Evolutionary conservation across 331 rosid genomes (phyloP).

Genomic region (Malus hybrid): DNA sequence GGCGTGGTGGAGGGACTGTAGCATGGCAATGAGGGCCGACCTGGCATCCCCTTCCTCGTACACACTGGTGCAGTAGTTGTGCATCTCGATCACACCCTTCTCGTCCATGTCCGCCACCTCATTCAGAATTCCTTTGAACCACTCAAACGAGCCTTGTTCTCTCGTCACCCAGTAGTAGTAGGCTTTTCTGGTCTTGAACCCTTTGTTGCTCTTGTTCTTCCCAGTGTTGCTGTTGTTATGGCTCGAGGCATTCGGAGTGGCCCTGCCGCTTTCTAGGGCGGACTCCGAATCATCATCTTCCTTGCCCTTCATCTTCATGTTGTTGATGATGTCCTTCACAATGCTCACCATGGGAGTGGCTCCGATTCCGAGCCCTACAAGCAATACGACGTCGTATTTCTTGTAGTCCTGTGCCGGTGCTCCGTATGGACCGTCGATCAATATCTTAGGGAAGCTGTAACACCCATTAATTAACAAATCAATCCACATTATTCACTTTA

Average conservation of each 20-base stretch:
- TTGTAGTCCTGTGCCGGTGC: conserved; percentile 50
- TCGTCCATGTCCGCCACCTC: conserved; percentile 80
- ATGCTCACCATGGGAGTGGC: conserved; percentile 95
- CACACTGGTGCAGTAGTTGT: conserved; percentile 84
- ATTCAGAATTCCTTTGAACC: conserved; percentile 81
- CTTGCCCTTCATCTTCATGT: conserved; percentile 21
- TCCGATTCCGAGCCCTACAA: conserved; percentile 85
- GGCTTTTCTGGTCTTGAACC: conserved; percentile 49
- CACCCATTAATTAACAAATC: background rate
- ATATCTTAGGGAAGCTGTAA: conserved; percentile 36
- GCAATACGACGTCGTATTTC: conserved; percentile 74
- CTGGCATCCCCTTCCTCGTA: conserved; percentile 94
- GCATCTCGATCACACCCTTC: conserved; percentile 53
- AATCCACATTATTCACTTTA: background rate
- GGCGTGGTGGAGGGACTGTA: conserved; percentile 78
- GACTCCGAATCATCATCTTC: conserved; percentile 7
- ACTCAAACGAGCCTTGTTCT: conserved; percentile 84
- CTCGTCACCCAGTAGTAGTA: conserved; percentile 83
- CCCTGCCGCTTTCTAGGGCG: conserved; percentile 16
- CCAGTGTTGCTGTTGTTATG: background rate
- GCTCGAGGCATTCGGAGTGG: background rate
- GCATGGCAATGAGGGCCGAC: conserved; percentile 81
- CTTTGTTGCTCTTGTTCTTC: conserved; percentile 12
- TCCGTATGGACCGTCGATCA: conserved; percentile 41
- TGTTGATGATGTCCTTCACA: conserved; percentile 65